A percentile compares a stretch with the other conserved stretches of the same genome.
phyloP scores from a whole-genome alignment of 352 stramenopile species.

The Plasmopara viticola region DNA sequence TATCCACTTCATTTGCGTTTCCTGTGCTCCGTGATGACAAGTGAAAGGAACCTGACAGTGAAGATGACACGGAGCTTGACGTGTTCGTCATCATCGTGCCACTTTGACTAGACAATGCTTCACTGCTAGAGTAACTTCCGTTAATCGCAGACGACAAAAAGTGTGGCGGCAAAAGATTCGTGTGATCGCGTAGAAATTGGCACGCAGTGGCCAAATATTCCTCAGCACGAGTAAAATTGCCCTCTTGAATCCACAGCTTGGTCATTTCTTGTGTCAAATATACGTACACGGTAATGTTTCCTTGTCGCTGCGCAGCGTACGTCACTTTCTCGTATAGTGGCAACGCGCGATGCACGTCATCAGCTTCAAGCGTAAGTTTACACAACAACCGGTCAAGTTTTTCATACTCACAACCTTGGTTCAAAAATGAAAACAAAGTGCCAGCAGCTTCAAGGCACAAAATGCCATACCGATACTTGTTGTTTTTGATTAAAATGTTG shows the following conservation, averaged over 20 bases:
- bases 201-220: conserved; percentile 57
- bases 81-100: conserved; percentile 63
- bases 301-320: conserved; percentile 49
- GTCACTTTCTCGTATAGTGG: conserved; percentile 79
- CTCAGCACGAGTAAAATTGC: conserved; percentile 68
- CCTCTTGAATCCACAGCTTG: conserved; percentile 72
- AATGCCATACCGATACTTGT: conserved; percentile 84
- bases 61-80: conserved; percentile 64
- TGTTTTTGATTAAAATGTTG: conserved; percentile 78
- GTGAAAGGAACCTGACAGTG: conserved; percentile 47
- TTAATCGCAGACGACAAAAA: conserved; percentile 47
- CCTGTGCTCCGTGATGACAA: conserved; percentile 39
- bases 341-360: conserved; percentile 69
- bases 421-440: conserved; percentile 53
- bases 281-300: conserved; percentile 82
- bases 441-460: conserved; percentile 69
- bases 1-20: conserved; percentile 70
- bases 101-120: conserved; percentile 46
- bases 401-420: conserved; percentile 69
- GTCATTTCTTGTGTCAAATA: conserved; percentile 79
- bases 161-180: conserved; percentile 53
- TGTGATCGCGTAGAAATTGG: conserved; percentile 65
- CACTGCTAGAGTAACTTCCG: conserved; percentile 48
- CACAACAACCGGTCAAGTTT: conserved; percentile 70
- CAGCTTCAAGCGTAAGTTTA: conserved; percentile 62